A percentile compares a stretch with the other conserved stretches of the same genome.
Evolutionary conservation across 169 alveolate species (phyloP).

Genomic region (Babesia sp.): DNA sequence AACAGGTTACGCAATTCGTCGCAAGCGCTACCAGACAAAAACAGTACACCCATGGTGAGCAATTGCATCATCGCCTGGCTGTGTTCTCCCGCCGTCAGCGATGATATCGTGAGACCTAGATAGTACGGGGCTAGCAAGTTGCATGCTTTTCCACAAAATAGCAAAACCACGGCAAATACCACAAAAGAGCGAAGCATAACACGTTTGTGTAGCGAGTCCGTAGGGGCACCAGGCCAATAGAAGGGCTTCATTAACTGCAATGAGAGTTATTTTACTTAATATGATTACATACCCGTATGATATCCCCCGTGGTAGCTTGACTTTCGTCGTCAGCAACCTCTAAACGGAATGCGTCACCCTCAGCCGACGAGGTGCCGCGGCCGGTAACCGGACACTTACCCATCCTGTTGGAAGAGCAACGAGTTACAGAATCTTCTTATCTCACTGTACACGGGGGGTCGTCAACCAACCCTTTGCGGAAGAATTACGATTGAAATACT

Average conservation of each 20-base stretch:
- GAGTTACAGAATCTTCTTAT: too few relatives aligned
- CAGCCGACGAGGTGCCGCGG: slow-evolving; percentile 1
- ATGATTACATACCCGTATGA: neutral
- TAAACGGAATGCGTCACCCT: neutral
- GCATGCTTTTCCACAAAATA: slow-evolving; percentile 36
- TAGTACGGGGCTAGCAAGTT: slow-evolving; percentile 41
- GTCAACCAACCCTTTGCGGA: too few relatives aligned
- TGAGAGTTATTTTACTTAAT: neutral
- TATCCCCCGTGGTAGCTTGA: neutral
- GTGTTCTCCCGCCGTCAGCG: neutral
- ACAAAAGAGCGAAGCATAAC: slow-evolving; percentile 28
- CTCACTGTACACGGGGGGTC: too few relatives aligned
- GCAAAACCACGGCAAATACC: slow-evolving; percentile 19
- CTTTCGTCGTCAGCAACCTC: neutral
- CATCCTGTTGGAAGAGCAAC: slow-evolving; percentile 12
- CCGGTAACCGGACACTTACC: slow-evolving; percentile 25
- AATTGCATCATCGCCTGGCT: neutral
- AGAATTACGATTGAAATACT: too few relatives aligned
- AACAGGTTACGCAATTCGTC: slow-evolving; percentile 57
- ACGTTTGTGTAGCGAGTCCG: slow-evolving; percentile 2
- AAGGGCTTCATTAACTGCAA: slow-evolving; percentile 50
- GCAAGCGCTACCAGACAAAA: slow-evolving; percentile 3
- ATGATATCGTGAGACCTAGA: slow-evolving; percentile 26
- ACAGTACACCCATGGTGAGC: neutral
- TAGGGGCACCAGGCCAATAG: slow-evolving; percentile 50